A percentile compares a stretch with the other conserved stretches of the same genome.
Evolutionary conservation across 2,329 filamentous ascomycete genomes (phyloP).

Genomic region (Aspergillus pseudoglaucus): DNA sequence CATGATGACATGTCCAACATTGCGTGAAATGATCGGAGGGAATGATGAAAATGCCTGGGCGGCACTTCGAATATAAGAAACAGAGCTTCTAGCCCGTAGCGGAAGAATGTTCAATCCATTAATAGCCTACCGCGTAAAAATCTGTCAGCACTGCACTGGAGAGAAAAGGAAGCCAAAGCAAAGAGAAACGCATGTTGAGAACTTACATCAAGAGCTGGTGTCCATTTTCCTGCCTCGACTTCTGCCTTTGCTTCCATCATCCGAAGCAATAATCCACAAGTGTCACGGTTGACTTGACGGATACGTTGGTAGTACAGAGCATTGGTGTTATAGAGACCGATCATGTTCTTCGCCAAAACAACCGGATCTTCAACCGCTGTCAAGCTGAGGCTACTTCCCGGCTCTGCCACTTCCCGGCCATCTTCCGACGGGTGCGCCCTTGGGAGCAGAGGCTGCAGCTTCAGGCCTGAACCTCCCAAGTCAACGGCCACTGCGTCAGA

Average conservation of each 20-base stretch:
- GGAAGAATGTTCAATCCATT: conserved; percentile 71
- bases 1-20: conserved; percentile 83
- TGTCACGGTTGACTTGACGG: conserved; percentile 50
- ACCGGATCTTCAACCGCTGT: conserved; percentile 63
- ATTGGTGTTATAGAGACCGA: conserved; percentile 55
- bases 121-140: conserved; percentile 54
- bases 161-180: not conserved
- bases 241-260: conserved; percentile 56
- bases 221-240: conserved; percentile 54
- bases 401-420: conserved; percentile 38
- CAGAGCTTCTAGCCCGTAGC: conserved; percentile 65
- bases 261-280: conserved; percentile 53
- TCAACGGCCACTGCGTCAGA: conserved; percentile 85
- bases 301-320: conserved; percentile 57
- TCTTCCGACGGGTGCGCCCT: conserved; percentile 38
- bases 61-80: conserved; percentile 69
- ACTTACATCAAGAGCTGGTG: conserved; percentile 59
- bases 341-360: conserved; percentile 57
- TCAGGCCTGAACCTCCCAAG: conserved; percentile 72
- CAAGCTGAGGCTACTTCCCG: conserved; percentile 50
- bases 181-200: conserved; percentile 1
- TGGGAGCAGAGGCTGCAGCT: conserved; percentile 73
- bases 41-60: conserved; percentile 75
- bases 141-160: conserved; percentile 5
- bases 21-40: conserved; percentile 74